These are phyloP conservation scores for Hymenoscyphus fraxineus DNA, from an alignment of 2,329 filamentous ascomycete genomes.

Conservation along the genomic window DNA sequence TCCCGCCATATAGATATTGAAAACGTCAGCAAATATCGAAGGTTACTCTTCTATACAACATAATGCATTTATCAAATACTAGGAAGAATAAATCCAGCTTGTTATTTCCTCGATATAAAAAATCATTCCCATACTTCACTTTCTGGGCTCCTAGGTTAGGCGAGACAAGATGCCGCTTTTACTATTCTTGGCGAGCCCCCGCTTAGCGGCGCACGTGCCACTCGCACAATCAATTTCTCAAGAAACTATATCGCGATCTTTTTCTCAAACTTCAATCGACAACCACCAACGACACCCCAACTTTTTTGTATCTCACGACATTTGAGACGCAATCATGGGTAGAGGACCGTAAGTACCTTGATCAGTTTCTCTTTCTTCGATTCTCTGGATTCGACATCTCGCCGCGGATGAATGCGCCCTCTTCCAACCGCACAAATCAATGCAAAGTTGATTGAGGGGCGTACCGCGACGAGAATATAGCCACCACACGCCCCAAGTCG, in stretches of 20 bases:
- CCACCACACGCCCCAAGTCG: background rate
- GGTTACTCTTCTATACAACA: no score
- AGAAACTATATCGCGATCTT: background rate
- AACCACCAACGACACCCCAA: constrained; percentile 9
- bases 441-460: background rate
- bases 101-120: no score
- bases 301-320: constrained; percentile 22
- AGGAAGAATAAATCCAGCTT: no score
- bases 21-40: no score
- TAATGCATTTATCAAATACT: no score
- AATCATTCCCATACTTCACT: no score
- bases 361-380: background rate
- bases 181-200: no score
- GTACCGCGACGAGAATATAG: background rate
- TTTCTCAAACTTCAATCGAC: constrained; percentile 2
- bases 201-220: no score
- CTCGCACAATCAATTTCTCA: background rate
- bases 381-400: background rate
- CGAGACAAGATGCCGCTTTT: no score
- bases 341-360: constrained; percentile 42
- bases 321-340: constrained; percentile 41
- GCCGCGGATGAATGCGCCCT: background rate
- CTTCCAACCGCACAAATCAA: background rate
- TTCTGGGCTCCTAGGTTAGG: no score
- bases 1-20: no score